Percentiles rank a stretch among this genome's conserved stretches.
Evolutionary conservation across 2,329 filamentous ascomycete genomes (phyloP).

Genomic region (Malbranchea cinnamomea): DNA sequence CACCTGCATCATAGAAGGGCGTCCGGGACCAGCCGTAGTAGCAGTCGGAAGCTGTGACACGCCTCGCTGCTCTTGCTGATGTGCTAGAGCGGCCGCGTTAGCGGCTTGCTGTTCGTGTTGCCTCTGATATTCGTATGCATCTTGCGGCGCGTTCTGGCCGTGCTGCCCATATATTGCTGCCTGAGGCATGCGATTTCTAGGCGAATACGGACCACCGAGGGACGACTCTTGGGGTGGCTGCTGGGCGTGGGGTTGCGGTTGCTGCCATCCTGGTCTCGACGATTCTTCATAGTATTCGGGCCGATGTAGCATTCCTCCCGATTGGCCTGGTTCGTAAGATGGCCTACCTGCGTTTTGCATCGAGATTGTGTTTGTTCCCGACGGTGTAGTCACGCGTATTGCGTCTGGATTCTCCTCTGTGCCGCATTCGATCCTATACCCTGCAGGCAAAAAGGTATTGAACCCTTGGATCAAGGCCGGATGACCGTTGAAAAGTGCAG

Average conservation of each 20-base stretch:
- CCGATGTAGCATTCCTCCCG: constrained; percentile 17
- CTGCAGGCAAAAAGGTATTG: constrained; percentile 91
- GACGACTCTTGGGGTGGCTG: constrained; percentile 4
- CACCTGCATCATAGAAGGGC: constrained; percentile 36
- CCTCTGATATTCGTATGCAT: constrained; percentile 28
- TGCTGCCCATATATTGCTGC: constrained; percentile 23
- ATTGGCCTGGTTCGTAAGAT: constrained; percentile 19
- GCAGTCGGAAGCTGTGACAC: constrained; percentile 53
- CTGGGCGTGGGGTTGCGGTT: constrained; percentile 14
- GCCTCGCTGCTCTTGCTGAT: constrained; percentile 51
- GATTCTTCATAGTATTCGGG: constrained; percentile 28
- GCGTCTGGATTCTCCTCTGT: constrained; percentile 88
- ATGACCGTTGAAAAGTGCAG: constrained; percentile 87
- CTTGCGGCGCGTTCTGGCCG: constrained; percentile 25
- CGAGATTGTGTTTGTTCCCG: constrained; percentile 88
- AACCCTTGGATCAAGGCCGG: constrained; percentile 94
- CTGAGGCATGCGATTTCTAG: constrained; percentile 23
- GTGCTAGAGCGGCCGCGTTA: constrained; percentile 30
- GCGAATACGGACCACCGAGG: constrained; percentile 25
- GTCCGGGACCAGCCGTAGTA: constrained; percentile 34
- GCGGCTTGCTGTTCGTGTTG: constrained; percentile 33
- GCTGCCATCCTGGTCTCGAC: constrained; percentile 25
- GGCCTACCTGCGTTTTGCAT: constrained; percentile 42
- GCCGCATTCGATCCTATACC: constrained; percentile 93
- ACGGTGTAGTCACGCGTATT: constrained; percentile 91